Evolutionary conservation across 306 rosid genomes (phyloP).

Genomic region (Dalbergia cultrata): DNA sequence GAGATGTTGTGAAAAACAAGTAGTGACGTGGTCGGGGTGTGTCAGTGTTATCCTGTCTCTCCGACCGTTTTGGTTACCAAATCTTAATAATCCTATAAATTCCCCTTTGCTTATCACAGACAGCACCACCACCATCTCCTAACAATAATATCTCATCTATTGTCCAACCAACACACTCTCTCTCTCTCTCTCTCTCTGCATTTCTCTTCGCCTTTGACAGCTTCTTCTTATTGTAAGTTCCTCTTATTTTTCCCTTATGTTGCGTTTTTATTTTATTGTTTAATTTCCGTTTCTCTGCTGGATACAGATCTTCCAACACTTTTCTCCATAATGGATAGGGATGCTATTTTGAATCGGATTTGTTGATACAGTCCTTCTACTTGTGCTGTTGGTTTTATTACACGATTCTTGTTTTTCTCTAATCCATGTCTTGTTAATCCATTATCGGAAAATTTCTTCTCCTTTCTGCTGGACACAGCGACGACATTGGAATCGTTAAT

Average conservation of each 20-base stretch:
- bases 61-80: slow-evolving; percentile 28
- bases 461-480: background rate
- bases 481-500: slow-evolving; percentile 4
- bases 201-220: background rate
- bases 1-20: background rate
- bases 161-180: background rate
- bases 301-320: slow-evolving; percentile 42
- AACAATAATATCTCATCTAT: background rate
- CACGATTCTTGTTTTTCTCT: slow-evolving; percentile 13
- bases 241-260: background rate
- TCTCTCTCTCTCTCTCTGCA: background rate
- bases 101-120: slow-evolving; percentile 4
- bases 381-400: slow-evolving; percentile 14
- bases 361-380: background rate
- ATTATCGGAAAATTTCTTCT: background rate
- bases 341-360: background rate
- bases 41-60: slow-evolving; percentile 51
- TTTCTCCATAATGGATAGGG: background rate
- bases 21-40: slow-evolving; percentile 40
- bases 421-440: background rate
- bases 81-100: slow-evolving; percentile 42
- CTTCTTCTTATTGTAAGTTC: slow-evolving; percentile 37
- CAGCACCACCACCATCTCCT: background rate
- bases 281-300: background rate
- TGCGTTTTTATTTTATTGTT: background rate